Evolutionary conservation across 2,329 filamentous ascomycete genomes (phyloP).

Genomic region (Colletotrichum sansevieriae): DNA sequence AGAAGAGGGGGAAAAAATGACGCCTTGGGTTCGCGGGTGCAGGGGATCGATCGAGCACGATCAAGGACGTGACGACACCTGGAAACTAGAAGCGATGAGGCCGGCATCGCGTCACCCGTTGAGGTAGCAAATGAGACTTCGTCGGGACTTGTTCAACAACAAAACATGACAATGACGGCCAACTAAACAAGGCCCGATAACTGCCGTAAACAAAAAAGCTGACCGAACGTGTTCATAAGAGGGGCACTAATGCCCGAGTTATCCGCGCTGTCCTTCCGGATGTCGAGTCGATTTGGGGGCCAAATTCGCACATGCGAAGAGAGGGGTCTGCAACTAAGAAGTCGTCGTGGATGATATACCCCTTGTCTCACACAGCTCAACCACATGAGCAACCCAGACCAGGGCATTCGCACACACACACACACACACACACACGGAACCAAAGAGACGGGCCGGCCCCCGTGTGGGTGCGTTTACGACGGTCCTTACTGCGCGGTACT

Average conservation of each 20-base stretch:
- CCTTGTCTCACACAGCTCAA: conserved; percentile 15
- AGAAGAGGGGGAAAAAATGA: conserved; percentile 18
- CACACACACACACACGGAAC: conserved; percentile 4
- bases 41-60: conserved; percentile 42
- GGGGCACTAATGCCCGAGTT: background rate
- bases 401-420: background rate
- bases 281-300: conserved; percentile 8
- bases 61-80: conserved; percentile 43
- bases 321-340: conserved; percentile 13
- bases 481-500: conserved; percentile 32
- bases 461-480: conserved; percentile 23
- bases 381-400: conserved; percentile 21
- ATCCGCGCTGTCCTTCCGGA: background rate
- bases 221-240: conserved; percentile 1
- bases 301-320: conserved; percentile 31
- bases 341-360: conserved; percentile 28
- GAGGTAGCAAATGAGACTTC: conserved; percentile 34
- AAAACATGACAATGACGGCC: background rate
- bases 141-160: conserved; percentile 14
- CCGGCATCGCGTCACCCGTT: conserved; percentile 41
- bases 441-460: conserved; percentile 36
- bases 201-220: background rate
- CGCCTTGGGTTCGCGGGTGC: conserved; percentile 40
- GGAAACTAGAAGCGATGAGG: conserved; percentile 39
- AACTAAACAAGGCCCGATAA: background rate